Evolutionary conservation across 2,329 filamentous ascomycete species (phyloP), one percentile per base, ranked within the genome.

Genomic region (Akanthomyces lecanii): DNA sequence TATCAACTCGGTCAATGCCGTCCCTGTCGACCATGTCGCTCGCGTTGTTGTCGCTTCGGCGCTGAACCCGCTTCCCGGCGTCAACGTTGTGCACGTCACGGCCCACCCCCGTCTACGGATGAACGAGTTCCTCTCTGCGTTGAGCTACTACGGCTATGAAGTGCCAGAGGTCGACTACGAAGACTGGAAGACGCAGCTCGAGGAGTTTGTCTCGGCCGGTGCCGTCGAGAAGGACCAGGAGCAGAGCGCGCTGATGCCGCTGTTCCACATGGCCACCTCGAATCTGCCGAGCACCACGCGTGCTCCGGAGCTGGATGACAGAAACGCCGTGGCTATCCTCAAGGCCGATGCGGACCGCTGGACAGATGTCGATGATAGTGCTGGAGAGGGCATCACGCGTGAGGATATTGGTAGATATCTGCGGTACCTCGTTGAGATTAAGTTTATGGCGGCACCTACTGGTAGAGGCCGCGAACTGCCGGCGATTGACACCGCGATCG

Each of bases 1-100:
- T 68, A 76, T 81, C 73, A 98, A 97, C 78, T 91, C 91, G 0
- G 86, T 97, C 75, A 98, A 97, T 78, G 86, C 89, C 74, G 90
- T 97, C 0, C 93, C 94, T 0, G 92, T 97, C 30, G 86, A 87
- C 66, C 91, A 96, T 67, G 92, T 97, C 42, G 85, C 89, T 1
- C 82, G 85, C n/a, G 85, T 96, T 8, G 89, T 96, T 30, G 86
- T 92, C 21, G 91, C 92, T 0, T 81, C 88, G 5, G 83, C 86
- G 0, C 81, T 96, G 69, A 83, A 88, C 70, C 87, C 87, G 0
- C 81, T 86, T 0, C 67, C 71, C 4, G 72, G 72, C 4, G 73
- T 81, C 3, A 79, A 83, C 64, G 90, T 96, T 5, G 83, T 86
- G 1, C 91, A 96, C 68, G 87, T 95, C 54, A 96, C 92, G 1